Conservation (phyloP, 495 filamentous ascomycete species). For the Arthonia radiata region DNA sequence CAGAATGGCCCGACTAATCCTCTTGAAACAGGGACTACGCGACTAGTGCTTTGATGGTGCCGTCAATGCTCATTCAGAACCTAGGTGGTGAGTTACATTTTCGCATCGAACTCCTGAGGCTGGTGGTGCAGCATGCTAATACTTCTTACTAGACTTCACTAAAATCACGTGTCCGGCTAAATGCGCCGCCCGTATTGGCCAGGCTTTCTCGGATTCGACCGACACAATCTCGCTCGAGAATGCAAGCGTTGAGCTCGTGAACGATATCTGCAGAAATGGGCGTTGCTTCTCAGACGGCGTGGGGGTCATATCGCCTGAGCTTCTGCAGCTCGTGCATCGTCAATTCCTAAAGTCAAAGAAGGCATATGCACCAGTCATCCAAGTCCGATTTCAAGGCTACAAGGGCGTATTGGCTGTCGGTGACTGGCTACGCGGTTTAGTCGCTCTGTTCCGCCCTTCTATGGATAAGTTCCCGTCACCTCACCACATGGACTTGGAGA, state of each 20-base stretch:
- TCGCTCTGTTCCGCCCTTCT: slow-evolving; percentile 35
- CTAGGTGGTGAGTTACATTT: no score
- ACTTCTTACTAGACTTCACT: slow-evolving; percentile 36
- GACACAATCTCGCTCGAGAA: slow-evolving; percentile 22
- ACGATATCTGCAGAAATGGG: slow-evolving; percentile 8
- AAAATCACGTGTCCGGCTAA: slow-evolving; percentile 39
- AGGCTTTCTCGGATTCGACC: slow-evolving; percentile 57
- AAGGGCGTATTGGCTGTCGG: slow-evolving; percentile 58
- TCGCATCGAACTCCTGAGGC: no score
- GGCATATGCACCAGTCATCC: slow-evolving; percentile 33
- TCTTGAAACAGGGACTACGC: no score
- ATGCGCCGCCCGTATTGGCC: slow-evolving; percentile 62
- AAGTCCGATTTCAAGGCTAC: slow-evolving; percentile 41
- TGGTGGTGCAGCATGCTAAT: no score
- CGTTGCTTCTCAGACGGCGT: slow-evolving; percentile 60
- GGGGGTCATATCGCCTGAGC: slow-evolving; percentile 36
- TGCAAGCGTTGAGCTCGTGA: slow-evolving; percentile 9
- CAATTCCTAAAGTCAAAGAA: slow-evolving; percentile 14
- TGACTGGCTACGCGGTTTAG: slow-evolving; percentile 22
- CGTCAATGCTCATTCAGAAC: no score
- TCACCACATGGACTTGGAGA: slow-evolving; percentile 33
- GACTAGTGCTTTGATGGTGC: no score
- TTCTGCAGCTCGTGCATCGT: slow-evolving; percentile 30
- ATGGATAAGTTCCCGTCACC: slow-evolving; percentile 55
- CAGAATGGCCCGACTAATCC: no score